Conservation (phyloP, 179 eudicot genomes). For the Amaranthus tricolor region DNA sequence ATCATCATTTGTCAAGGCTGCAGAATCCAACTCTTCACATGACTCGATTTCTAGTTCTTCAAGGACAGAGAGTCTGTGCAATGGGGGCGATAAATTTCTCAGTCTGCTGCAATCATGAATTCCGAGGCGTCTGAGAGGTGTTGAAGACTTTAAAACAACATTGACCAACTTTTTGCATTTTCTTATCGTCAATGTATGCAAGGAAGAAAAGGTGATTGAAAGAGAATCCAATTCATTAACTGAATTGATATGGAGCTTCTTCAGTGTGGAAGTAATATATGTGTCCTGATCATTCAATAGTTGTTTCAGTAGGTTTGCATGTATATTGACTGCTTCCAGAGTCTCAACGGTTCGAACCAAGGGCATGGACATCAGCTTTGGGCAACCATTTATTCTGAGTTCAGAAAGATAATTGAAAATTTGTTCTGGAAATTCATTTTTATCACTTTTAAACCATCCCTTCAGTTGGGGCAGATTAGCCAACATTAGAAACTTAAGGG, state of each 20-base stretch:
- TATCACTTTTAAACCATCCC: not conserved
- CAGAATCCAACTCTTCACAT: constrained; percentile 8
- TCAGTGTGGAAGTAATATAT: not conserved
- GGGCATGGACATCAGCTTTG: not conserved
- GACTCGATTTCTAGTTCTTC: not conserved
- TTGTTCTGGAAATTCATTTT: not conserved
- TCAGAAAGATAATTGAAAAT: not conserved
- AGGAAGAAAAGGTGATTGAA: not conserved
- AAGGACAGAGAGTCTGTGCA: not conserved
- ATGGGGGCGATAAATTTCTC: not conserved
- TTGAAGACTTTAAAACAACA: not conserved
- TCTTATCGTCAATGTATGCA: not conserved
- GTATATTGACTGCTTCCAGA: not conserved
- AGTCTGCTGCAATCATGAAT: not conserved
- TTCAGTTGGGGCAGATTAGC: not conserved
- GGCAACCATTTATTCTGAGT: not conserved
- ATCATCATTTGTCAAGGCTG: not conserved
- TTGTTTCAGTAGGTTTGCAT: not conserved
- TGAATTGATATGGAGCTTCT: not conserved
- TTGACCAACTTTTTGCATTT: not conserved
- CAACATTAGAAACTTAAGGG: not conserved
- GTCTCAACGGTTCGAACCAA: not conserved
- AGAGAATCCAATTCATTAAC: not conserved
- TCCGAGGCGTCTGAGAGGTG: not conserved
- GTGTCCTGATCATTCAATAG: not conserved